Base-by-base conservation (phyloP, 1,284 basidiomycete species). In the Cystobasidiaceae sp. region DNA sequence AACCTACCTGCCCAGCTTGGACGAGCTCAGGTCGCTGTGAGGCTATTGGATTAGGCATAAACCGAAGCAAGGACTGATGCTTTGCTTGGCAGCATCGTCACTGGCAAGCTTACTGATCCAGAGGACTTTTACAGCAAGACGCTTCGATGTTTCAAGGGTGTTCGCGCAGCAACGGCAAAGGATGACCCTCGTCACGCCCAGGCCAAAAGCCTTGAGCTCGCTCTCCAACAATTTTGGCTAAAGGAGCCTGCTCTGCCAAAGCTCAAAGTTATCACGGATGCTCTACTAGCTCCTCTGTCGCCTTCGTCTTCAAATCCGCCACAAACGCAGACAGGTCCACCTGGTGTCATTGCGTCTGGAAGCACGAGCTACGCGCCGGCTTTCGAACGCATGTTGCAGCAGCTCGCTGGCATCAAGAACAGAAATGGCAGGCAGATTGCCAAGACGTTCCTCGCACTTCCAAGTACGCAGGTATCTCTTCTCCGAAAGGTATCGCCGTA, bases 1-100 rank as follows among this genome's bases (percentile, higher is more conserved):
- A 7, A 55, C 33, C 34, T 55, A 55, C 52, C n/a, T 55, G 15
- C 52, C 52, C n/a, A 58, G 55, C 46, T 43, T 58, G 23, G 55
- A 58, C 21, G 17, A 28, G 2, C 17, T 58, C 43, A 23, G 43
- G 13, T 13, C 19, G 39, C n/a, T 32, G 55, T 58, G n/a, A 43
- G 55, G 23, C 23, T 8, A 46, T 46, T 25, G 11, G 1, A 25
- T 11, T 2, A 15, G 4, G 13, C 15, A 17, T 11, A 2, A 13
- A 23, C 33, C 25, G 28, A 4, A 5, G n/a, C n/a, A n/a, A n/a
- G n/a, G n/a, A n/a, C n/a, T 52, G 23, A 17, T 46, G 45, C 15
- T 7, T 23, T 13, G 1, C 7, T 1, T 2, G 30, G 8, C 19
- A 55, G 52, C 27, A 23, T 55, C 8, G 9, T 55, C 17, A 13